phyloP scores from a whole-genome alignment of 192 early-diverging fungal genomes.

The Pilaira anomala region DNA sequence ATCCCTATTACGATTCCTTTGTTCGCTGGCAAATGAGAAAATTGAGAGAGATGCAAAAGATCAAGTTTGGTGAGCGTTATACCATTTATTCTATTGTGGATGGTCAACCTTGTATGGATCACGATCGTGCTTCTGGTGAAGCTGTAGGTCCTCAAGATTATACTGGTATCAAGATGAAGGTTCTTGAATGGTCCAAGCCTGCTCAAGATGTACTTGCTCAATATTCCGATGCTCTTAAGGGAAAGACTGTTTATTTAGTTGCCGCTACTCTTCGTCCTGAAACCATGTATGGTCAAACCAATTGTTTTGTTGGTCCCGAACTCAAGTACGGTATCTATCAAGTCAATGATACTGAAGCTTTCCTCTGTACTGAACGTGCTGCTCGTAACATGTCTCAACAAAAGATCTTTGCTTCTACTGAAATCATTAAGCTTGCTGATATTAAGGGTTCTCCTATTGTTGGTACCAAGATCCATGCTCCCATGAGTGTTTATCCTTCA shows the following conservation, averaged over 20 bases:
- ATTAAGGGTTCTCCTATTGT: slow-evolving; percentile 78
- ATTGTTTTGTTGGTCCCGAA: slow-evolving; percentile 93
- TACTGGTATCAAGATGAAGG: slow-evolving; percentile 91
- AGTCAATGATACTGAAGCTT: slow-evolving; percentile 77
- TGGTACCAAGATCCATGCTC: slow-evolving; percentile 88
- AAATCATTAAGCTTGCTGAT: slow-evolving; percentile 65
- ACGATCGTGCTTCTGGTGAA: slow-evolving; percentile 93
- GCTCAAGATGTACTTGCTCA: slow-evolving; percentile 42
- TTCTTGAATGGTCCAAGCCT: slow-evolving; percentile 61
- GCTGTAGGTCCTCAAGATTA: slow-evolving; percentile 93
- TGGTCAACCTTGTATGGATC: slow-evolving; percentile 98
- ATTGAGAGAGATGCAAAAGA: slow-evolving; percentile 70
- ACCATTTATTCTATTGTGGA: slow-evolving; percentile 96
- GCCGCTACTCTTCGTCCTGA: slow-evolving; percentile 96
- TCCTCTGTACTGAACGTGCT: slow-evolving; percentile 85
- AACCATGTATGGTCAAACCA: slow-evolving; percentile 99
- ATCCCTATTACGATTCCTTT: slow-evolving; percentile 98
- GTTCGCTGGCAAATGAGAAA: slow-evolving; percentile 98
- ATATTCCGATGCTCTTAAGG: slow-evolving; percentile 53
- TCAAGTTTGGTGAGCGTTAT: slow-evolving; percentile 95
- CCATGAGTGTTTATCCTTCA: slow-evolving; percentile 69
- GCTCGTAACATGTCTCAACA: slow-evolving; percentile 98
- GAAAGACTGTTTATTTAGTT: slow-evolving; percentile 83
- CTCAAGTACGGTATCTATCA: slow-evolving; percentile 89
- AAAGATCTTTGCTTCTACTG: slow-evolving; percentile 72